A percentile compares a stretch with the other conserved stretches of the same genome.
These are phyloP conservation scores for Ceratocystis ficicola DNA, from an alignment of 2,329 filamentous ascomycete species.

Conservation along the genomic window DNA sequence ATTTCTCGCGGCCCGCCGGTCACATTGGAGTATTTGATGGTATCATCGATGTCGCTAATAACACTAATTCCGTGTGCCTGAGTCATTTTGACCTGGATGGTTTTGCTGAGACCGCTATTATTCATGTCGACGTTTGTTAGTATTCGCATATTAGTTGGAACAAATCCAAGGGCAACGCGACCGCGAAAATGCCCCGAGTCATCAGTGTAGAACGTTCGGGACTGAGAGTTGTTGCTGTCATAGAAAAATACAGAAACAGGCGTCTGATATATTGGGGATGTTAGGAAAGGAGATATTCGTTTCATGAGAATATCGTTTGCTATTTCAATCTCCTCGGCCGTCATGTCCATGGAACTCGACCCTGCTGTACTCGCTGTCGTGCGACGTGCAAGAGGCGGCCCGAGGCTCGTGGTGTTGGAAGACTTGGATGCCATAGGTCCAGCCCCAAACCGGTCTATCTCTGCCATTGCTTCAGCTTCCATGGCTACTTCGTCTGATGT, in stretches of 20 bases:
- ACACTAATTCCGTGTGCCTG: constrained; percentile 72
- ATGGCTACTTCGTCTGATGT: constrained; percentile 12
- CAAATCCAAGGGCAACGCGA: constrained; percentile 70
- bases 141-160: constrained; percentile 80
- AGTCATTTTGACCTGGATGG: constrained; percentile 61
- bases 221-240: constrained; percentile 70
- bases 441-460: constrained; percentile 46
- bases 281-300: constrained; percentile 78
- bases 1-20: constrained; percentile 78
- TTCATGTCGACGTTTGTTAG: constrained; percentile 78
- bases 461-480: constrained; percentile 54
- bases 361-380: constrained; percentile 5
- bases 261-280: constrained; percentile 61
- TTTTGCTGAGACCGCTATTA: constrained; percentile 38
- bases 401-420: not conserved
- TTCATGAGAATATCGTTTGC: constrained; percentile 85
- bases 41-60: constrained; percentile 97
- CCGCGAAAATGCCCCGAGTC: constrained; percentile 79
- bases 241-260: constrained; percentile 93
- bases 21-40: constrained; percentile 91
- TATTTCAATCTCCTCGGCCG: constrained; percentile 58
- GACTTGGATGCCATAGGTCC: not conserved
- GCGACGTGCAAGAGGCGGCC: not conserved
- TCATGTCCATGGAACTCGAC: constrained; percentile 29
- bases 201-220: constrained; percentile 72